Conservation (phyloP, 331 rosid genomes). For the Ulmus americana region DNA sequence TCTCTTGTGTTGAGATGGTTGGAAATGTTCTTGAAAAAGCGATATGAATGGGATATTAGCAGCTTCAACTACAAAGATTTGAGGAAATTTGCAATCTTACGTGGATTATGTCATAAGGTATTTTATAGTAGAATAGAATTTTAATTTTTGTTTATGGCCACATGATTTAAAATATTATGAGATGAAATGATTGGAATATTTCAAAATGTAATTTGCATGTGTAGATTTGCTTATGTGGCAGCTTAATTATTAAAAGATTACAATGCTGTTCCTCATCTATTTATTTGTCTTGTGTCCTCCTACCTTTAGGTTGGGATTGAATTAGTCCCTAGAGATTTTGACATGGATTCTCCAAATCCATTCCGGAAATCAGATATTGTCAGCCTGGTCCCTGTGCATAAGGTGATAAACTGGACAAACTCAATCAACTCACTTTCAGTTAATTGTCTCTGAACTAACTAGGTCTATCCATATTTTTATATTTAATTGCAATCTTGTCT, state of each 20-base stretch:
- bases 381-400: conserved; percentile 87
- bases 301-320: conserved; percentile 77
- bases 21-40: conserved; percentile 65
- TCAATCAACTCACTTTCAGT: conserved; percentile 17
- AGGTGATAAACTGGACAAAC: conserved; percentile 47
- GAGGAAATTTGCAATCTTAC: conserved; percentile 86
- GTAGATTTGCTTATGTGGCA: conserved; percentile 8
- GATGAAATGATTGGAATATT: neutral
- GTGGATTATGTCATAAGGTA: conserved; percentile 98
- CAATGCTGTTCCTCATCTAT: conserved; percentile 23
- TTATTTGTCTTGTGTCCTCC: conserved; percentile 10
- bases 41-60: conserved; percentile 79
- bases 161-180: neutral
- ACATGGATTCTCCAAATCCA: conserved; percentile 80
- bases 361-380: conserved; percentile 73
- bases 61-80: conserved; percentile 59
- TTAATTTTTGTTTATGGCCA: conserved; percentile 13
- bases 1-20: conserved; percentile 84
- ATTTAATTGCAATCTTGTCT: conserved; percentile 21
- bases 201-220: conserved; percentile 1
- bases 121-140: conserved; percentile 13
- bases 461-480: conserved; percentile 20
- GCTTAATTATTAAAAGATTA: conserved; percentile 12
- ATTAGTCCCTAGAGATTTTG: conserved; percentile 88
- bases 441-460: conserved; percentile 7